These are phyloP conservation scores for Pisolithus orientalis DNA, from an alignment of 768 basidiomycete species.

Conservation along the genomic window DNA sequence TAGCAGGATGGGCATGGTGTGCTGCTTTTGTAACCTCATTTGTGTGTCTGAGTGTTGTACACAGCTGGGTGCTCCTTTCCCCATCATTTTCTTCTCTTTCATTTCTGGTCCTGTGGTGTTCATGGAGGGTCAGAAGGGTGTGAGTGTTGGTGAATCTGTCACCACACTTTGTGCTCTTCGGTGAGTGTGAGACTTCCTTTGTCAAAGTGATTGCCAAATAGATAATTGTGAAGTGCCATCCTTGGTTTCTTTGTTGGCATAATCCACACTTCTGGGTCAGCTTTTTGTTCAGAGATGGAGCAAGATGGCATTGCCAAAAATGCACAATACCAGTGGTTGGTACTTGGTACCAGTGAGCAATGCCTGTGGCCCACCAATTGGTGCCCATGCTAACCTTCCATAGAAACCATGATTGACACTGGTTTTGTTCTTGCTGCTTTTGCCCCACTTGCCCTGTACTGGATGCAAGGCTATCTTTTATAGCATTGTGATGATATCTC, in stretches of 20 bases:
- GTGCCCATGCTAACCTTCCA: conserved; percentile 1
- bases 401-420: conserved; percentile 81
- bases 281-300: conserved; percentile 86
- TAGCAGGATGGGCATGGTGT: conserved; percentile 81
- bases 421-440: conserved; percentile 78
- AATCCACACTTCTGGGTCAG: conserved; percentile 86
- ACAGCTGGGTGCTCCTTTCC: conserved; percentile 75
- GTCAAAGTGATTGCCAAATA: not conserved
- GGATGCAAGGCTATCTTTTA: conserved; percentile 55
- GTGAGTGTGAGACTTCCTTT: conserved; percentile 28
- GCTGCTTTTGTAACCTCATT: conserved; percentile 7
- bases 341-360: conserved; percentile 76
- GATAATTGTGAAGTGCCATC: conserved; percentile 51
- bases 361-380: not conserved
- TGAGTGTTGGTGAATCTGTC: conserved; percentile 59
- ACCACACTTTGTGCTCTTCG: conserved; percentile 76
- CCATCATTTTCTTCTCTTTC: conserved; percentile 77
- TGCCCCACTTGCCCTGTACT: conserved; percentile 78
- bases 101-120: conserved; percentile 81
- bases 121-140: conserved; percentile 40
- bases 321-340: conserved; percentile 81
- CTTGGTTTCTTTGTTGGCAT: conserved; percentile 86
- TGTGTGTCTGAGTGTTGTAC: conserved; percentile 9
- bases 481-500: too few relatives aligned
- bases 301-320: conserved; percentile 71